Conservation (phyloP, 768 basidiomycete genomes). For the Steccherinum ochraceum region DNA sequence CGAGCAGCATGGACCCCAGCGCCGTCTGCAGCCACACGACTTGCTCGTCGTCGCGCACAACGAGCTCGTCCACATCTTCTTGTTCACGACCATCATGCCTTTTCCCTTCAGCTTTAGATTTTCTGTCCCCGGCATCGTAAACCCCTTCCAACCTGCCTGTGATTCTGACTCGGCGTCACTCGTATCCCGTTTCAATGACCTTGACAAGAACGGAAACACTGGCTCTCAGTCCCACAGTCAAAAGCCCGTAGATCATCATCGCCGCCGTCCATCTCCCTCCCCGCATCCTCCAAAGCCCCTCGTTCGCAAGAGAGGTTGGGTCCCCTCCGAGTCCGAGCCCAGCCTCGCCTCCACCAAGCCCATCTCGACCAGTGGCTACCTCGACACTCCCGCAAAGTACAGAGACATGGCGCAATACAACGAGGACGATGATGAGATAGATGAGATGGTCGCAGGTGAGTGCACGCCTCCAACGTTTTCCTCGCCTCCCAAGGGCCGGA, state of each 20-base stretch:
- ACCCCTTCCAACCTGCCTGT: slow-evolving; percentile 45
- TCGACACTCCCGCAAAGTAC: slow-evolving; percentile 65
- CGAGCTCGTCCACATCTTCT: background rate
- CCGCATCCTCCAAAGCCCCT: slow-evolving; percentile 35
- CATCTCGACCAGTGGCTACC: slow-evolving; percentile 54
- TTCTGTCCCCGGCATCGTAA: slow-evolving; percentile 55
- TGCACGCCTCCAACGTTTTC: slow-evolving; percentile 4
- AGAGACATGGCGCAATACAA: slow-evolving; percentile 26
- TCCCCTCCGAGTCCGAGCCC: slow-evolving; percentile 52
- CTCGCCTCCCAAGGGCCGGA: background rate
- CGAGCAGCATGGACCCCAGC: background rate
- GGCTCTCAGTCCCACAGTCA: slow-evolving; percentile 1
- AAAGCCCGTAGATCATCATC: slow-evolving; percentile 11
- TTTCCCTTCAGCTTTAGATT: slow-evolving; percentile 60
- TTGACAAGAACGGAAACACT: slow-evolving; percentile 16
- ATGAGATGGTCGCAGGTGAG: slow-evolving; percentile 41
- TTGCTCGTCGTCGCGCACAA: background rate
- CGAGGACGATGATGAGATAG: slow-evolving; percentile 33
- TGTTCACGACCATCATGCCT: slow-evolving; percentile 4
- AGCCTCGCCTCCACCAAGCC: slow-evolving; percentile 46
- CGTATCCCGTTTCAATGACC: slow-evolving; percentile 15
- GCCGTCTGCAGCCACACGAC: background rate
- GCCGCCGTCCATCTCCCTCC: slow-evolving; percentile 24
- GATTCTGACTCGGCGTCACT: slow-evolving; percentile 11
- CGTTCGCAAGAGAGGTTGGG: slow-evolving; percentile 68